Conservation (phyloP, 2,329 filamentous ascomycete species). For the Exophiala oligosperma region DNA sequence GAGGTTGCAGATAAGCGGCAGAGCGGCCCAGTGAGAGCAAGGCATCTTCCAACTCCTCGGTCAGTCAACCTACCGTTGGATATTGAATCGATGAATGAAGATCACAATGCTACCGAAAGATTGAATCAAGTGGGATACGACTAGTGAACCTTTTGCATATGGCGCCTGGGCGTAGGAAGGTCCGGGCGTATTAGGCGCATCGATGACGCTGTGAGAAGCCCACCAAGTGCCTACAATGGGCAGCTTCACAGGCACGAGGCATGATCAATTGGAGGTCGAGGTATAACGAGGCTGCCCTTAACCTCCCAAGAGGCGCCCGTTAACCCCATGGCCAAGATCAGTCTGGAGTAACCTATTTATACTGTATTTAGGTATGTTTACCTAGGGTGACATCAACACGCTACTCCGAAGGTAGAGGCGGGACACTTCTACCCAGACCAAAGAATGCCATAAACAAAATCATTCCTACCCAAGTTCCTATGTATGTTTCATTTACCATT, state of each 20-base stretch:
- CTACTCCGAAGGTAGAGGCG: no score
- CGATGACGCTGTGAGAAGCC: neutral
- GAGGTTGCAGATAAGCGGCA: neutral
- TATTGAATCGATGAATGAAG: neutral
- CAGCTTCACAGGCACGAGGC: conserved; percentile 10
- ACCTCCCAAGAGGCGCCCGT: no score
- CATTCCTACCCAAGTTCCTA: neutral
- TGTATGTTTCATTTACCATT: no score
- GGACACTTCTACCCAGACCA: no score
- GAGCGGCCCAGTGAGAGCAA: neutral
- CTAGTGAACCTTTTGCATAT: neutral
- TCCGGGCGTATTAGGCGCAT: neutral
- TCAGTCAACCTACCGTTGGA: neutral
- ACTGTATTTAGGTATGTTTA: no score
- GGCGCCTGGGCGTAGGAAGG: conserved; percentile 4
- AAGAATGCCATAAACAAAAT: no score
- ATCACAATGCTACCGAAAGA: neutral
- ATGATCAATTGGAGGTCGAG: conserved; percentile 8
- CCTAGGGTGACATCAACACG: no score
- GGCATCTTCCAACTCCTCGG: neutral
- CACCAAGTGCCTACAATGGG: neutral
- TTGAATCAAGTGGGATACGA: neutral
- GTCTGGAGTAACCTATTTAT: no score
- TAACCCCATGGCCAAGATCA: neutral
- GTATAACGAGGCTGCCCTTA: neutral